phyloP scores from a whole-genome alignment of 169 alveolate genomes.

The Plasmodium gaboni region DNA sequence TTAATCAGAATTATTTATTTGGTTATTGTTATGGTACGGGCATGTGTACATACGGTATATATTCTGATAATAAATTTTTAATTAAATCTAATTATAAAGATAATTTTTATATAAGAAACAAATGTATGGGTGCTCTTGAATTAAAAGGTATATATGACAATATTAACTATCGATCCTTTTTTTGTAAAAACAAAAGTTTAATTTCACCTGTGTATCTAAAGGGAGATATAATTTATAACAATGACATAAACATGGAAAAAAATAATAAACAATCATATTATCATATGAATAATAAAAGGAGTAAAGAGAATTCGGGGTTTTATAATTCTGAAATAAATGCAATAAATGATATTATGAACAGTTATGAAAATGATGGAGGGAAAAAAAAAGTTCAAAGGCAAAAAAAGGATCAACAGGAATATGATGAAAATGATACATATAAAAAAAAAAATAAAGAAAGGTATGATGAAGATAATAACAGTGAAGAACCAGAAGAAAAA shows the following conservation, averaged over 20 bases:
- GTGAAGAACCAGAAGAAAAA: no score
- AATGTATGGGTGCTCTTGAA: slow-evolving; percentile 19
- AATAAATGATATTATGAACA: neutral
- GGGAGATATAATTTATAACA: slow-evolving; percentile 45
- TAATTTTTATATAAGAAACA: slow-evolving; percentile 43
- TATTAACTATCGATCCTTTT: slow-evolving; percentile 65
- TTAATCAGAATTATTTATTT: slow-evolving; percentile 49
- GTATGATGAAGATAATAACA: neutral
- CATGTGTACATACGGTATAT: slow-evolving; percentile 47
- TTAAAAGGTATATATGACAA: slow-evolving; percentile 62
- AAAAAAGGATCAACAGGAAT: neutral
- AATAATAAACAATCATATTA: neutral
- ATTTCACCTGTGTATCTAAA: slow-evolving; percentile 45
- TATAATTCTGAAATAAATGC: neutral
- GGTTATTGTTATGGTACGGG: slow-evolving; percentile 74
- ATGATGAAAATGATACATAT: neutral
- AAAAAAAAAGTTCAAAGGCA: neutral
- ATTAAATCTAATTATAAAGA: slow-evolving; percentile 73
- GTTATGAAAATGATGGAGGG: neutral
- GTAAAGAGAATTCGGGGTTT: neutral
- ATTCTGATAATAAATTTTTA: slow-evolving; percentile 59
- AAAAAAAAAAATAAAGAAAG: neutral
- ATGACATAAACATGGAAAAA: neutral
- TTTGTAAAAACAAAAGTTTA: slow-evolving; percentile 57
- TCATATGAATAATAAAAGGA: neutral